These are phyloP conservation scores for Lactarius pseudohatsudake DNA, from an alignment of 768 basidiomycete genomes.

Conservation along the genomic window DNA sequence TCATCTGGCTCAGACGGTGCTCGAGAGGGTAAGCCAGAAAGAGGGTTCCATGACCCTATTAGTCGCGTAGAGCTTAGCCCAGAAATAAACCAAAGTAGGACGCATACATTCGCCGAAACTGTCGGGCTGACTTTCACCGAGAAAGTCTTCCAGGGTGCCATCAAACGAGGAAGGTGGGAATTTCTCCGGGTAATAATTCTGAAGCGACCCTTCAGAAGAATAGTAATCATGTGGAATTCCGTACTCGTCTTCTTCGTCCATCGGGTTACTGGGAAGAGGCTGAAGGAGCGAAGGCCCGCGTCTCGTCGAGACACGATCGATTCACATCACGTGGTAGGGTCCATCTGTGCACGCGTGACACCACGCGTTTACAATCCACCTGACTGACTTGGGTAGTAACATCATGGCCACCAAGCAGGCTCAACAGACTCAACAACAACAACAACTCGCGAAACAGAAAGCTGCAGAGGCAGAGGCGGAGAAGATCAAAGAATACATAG, in stretches of 20 bases:
- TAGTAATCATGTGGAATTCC: slow-evolving; percentile 16
- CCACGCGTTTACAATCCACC: slow-evolving; percentile 8
- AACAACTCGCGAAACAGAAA: slow-evolving; percentile 32
- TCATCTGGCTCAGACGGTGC: slow-evolving; percentile 1
- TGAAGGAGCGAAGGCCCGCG: neutral
- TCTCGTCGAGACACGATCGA: slow-evolving; percentile 2
- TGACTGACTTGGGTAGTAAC: neutral
- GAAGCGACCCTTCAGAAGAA: neutral
- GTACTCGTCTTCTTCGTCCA: slow-evolving; percentile 19
- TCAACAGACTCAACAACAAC: slow-evolving; percentile 26
- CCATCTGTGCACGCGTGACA: slow-evolving; percentile 18
- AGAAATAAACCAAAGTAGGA: neutral
- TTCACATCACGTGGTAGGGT: slow-evolving; percentile 27
- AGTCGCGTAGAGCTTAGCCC: neutral
- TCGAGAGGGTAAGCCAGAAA: neutral
- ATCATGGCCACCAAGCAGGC: slow-evolving; percentile 27
- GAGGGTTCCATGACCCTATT: slow-evolving; percentile 1
- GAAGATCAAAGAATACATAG: slow-evolving; percentile 69
- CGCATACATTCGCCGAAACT: slow-evolving; percentile 22
- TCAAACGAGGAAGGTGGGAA: slow-evolving; percentile 6
- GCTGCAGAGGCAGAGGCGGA: slow-evolving; percentile 26
- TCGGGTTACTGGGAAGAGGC: neutral
- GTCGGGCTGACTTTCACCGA: neutral
- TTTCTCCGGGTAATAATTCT: neutral
- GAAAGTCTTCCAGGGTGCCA: neutral